These are phyloP conservation scores for Nicotiana attenuata DNA, from an alignment of 257 asterid species.

Conservation along the genomic window DNA sequence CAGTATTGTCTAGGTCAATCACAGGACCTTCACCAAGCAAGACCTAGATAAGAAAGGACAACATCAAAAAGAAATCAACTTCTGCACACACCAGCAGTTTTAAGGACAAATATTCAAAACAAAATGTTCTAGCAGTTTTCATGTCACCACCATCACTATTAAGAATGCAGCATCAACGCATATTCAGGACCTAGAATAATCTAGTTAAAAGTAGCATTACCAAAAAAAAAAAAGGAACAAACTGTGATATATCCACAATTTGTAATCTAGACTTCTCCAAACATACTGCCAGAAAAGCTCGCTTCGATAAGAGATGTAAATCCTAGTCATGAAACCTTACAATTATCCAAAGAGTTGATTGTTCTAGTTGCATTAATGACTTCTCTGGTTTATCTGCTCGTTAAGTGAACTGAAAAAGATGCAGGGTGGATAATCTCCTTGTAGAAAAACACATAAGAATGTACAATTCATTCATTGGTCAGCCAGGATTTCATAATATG, in stretches of 20 bases:
- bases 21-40: constrained; percentile 69
- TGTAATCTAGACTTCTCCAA: background rate
- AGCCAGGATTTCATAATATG: background rate
- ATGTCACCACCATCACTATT: background rate
- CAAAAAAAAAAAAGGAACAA: too few relatives aligned
- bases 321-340: constrained; percentile 2
- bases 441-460: background rate
- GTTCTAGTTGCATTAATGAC: background rate
- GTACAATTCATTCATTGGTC: background rate
- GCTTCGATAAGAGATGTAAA: background rate
- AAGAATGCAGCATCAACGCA: background rate
- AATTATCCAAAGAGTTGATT: background rate
- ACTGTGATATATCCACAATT: background rate
- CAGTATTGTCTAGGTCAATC: constrained; percentile 31
- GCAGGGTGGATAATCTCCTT: background rate
- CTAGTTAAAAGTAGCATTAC: background rate
- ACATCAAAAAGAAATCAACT: constrained; percentile 19
- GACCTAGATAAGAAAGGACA: constrained; percentile 49
- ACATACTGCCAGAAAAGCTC: background rate
- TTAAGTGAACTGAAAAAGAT: background rate
- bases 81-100: constrained; percentile 1
- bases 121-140: background rate
- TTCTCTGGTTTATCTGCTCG: background rate
- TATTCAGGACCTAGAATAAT: background rate
- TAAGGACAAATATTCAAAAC: constrained; percentile 9